Base-by-base conservation (phyloP, 805 yeast genomes). In the Saturnispora hagleri region DNA sequence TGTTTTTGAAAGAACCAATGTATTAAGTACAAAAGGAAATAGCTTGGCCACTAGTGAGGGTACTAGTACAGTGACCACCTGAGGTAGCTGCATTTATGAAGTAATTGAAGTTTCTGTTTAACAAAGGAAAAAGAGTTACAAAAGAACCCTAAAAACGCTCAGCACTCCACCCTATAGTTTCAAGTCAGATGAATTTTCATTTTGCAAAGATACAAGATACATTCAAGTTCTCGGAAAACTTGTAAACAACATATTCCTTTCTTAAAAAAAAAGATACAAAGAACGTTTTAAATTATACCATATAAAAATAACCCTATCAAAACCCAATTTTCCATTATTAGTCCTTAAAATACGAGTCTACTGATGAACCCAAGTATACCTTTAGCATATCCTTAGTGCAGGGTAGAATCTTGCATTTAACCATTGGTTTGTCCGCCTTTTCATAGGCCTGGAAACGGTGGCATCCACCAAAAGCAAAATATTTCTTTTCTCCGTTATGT, bases 371-470 rank as follows among this genome's bases (percentile, higher is more conserved):
- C 47, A 86, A 72, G 60, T 88, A 89, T 13, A 88, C 65, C 56
- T 69, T 73, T 52, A 88, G 66, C 54, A 86, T 89, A 26, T 75
- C 73, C 54, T 80, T 78, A 0, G 95, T 86, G 6, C 88, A 84
- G 1, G 96, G 96, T 33, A 86, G 66, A 8, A 88, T 61, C 57
- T 82, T 83, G 65, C 89, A 83, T 60, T 76, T 81, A 9, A 89
- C 95, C 69, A 75, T 59, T 24, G 66, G 63, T 3, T 66, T 62
- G 31, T 73, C 75, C 1, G 73, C 70, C 41, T 71, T 73, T 52
- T 87, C 93, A 62, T 89, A 89, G 0, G 95, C 95, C 64, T 88
- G 95, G 58, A 88, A 84, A 55, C 96, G 68, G 62, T 88, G 96
- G 62, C 96, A 88, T 0, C 96, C 96, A 6, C 96, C 96, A 67